Evolutionary conservation across 2,329 filamentous ascomycete genomes (phyloP).

Genomic region (Sphaceloma murrayae): DNA sequence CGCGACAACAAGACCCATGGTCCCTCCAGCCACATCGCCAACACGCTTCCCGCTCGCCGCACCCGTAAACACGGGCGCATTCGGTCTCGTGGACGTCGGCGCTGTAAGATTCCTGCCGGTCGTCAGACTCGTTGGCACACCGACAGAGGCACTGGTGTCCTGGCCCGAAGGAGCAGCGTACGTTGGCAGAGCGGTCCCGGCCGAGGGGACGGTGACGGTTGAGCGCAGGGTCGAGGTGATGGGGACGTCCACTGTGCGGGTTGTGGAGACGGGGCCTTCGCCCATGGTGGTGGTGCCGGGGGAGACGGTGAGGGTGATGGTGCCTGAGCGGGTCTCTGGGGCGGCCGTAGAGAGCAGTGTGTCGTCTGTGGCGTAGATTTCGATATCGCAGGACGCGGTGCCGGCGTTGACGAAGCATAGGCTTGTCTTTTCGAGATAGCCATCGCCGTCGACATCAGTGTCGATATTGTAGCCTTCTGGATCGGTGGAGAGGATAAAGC

Average conservation of each 20-base stretch:
- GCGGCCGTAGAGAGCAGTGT: not conserved
- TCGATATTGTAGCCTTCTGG: not conserved
- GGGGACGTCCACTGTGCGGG: not conserved
- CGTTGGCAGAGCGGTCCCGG: slow-evolving; percentile 6
- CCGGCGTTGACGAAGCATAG: not conserved
- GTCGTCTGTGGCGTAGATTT: not conserved
- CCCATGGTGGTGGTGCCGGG: slow-evolving; percentile 1
- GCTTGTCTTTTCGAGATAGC: not conserved
- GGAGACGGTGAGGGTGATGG: slow-evolving; percentile 1
- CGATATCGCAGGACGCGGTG: not conserved
- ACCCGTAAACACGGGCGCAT: not conserved
- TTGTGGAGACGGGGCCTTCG: not conserved
- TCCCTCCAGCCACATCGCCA: not conserved
- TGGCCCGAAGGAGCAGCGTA: not conserved
- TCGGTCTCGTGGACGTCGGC: not conserved
- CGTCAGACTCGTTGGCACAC: not conserved
- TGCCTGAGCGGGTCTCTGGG: not conserved
- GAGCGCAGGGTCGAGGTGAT: slow-evolving; percentile 8
- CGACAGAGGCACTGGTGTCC: not conserved
- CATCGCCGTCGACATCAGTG: slow-evolving; percentile 6
- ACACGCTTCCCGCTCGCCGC: slow-evolving; percentile 3
- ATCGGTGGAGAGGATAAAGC: not conserved
- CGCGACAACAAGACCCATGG: not conserved
- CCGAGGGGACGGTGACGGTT: slow-evolving; percentile 4
- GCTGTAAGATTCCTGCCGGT: slow-evolving; percentile 4